Evolutionary conservation across 305 asterid species (phyloP), one percentile per base, ranked within the genome.

Genomic region (Rubia occidens): DNA sequence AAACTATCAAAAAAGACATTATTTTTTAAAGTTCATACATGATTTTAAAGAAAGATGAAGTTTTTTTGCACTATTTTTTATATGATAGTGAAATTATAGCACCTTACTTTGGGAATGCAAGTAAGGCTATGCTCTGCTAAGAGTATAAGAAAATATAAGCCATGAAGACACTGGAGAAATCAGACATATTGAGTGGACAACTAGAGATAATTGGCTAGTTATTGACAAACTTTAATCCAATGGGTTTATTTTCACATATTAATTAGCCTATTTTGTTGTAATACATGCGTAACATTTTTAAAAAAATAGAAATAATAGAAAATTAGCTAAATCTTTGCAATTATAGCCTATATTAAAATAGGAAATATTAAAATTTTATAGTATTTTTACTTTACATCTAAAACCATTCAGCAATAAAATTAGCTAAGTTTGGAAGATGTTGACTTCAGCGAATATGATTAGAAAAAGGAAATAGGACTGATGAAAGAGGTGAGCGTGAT

Each of bases 131-230:
- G 97, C 61, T 93, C 94, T 64, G 89, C 87, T 62, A 90, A 78
- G 83, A 78, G 66, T 61, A 83, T 96, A 8, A 95, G 96, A 73
- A 91, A 76, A 83, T 93, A 66, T 88, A 73, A 76, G 96, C 96
- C 75, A 90, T 90, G 96, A 93, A 90, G 88, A 93, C 87, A 75
- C 75, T 90, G 83, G 90, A 86, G 76, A 93, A 93, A 71, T 90
- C 95, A 5, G 95, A 93, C 59, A 90, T 93, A 97, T 91, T 93
- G 68, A 88, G 90, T 77, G 85, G 97, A 13, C 96, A 97, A 60
- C n/a, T 96, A 93, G 97, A 96, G 75, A 78, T 78, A 44, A 70
- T 18, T 70, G 11, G 55, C 60, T 51, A 64, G 69, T 68, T 71
- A 72, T 67, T 55, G 75, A 45, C 68, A 14, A 21, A 2, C 17